phyloP scores from a whole-genome alignment of 805 yeast genomes.

The Dipodascus geniculatus region DNA sequence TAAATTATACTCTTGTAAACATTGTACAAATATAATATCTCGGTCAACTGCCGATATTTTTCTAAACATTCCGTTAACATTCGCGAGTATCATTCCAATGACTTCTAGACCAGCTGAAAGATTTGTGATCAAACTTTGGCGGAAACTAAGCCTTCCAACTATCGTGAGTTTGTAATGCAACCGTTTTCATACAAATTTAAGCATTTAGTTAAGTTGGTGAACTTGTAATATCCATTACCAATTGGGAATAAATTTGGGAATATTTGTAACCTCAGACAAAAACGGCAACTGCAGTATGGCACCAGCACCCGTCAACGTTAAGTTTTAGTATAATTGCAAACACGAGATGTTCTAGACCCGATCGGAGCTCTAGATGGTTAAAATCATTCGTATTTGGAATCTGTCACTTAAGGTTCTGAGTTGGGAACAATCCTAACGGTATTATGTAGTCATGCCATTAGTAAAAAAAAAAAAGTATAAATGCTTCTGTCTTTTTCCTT shows the following conservation, averaged over 20 bases:
- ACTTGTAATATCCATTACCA: no score
- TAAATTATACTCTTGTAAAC: no score
- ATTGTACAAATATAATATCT: neutral
- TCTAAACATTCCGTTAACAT: neutral
- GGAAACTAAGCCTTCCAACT: no score
- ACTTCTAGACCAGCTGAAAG: no score
- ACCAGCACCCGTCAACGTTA: no score
- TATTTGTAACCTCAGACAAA: neutral
- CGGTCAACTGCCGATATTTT: neutral
- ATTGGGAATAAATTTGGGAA: no score
- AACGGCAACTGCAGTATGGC: neutral
- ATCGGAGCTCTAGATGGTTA: neutral
- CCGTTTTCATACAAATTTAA: no score
- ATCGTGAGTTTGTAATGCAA: no score
- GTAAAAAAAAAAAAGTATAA: no score
- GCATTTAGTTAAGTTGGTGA: no score
- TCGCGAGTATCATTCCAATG: no score
- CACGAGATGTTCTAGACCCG: neutral
- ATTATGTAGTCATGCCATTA: neutral
- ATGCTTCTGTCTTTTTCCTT: neutral
- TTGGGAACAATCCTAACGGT: neutral
- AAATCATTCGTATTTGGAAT: neutral
- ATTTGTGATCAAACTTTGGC: no score
- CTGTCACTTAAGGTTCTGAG: neutral
- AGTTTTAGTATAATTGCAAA: neutral